A percentile compares a stretch with the other conserved stretches of the same genome.
These are phyloP conservation scores for Colletotrichum spaethianum DNA, from an alignment of 2,329 filamentous ascomycete genomes.

Conservation along the genomic window DNA sequence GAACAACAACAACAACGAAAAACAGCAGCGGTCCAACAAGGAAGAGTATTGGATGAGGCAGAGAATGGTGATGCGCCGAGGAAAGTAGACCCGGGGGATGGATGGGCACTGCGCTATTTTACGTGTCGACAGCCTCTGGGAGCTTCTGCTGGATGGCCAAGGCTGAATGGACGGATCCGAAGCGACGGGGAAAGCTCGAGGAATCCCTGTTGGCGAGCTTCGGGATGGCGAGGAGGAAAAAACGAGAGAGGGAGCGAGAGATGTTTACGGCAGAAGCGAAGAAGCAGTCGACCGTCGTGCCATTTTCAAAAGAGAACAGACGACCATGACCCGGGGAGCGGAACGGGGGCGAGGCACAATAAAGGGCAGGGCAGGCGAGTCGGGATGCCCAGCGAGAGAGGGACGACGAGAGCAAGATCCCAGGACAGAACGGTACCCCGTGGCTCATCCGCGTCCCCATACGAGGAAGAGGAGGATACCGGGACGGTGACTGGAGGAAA, in stretches of 20 bases:
- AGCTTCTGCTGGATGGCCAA: not conserved
- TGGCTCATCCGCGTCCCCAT: constrained; percentile 9
- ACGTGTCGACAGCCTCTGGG: constrained; percentile 5
- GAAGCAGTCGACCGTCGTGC: constrained; percentile 28
- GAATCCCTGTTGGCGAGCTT: constrained; percentile 26
- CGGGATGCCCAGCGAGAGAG: constrained; percentile 1
- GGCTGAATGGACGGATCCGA: constrained; percentile 1
- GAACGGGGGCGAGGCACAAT: constrained; percentile 13
- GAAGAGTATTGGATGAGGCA: not conserved
- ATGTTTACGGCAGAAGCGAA: not conserved
- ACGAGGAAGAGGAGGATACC: not conserved
- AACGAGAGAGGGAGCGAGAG: not conserved
- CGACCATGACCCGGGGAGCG: constrained; percentile 19
- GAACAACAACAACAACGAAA: not conserved
- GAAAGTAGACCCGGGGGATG: not conserved
- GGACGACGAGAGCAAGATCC: constrained; percentile 11
- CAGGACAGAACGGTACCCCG: constrained; percentile 4
- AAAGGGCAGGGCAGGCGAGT: not conserved
- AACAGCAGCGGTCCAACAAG: not conserved
- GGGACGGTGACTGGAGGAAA: not conserved
- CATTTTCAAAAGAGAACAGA: constrained; percentile 37
- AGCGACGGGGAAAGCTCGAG: constrained; percentile 22
- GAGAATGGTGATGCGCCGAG: not conserved
- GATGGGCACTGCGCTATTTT: constrained; percentile 19
- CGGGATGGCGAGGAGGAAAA: constrained; percentile 14